These are phyloP conservation scores for Yarrowia sp. DNA, from an alignment of 805 yeast genomes.

Conservation along the genomic window DNA sequence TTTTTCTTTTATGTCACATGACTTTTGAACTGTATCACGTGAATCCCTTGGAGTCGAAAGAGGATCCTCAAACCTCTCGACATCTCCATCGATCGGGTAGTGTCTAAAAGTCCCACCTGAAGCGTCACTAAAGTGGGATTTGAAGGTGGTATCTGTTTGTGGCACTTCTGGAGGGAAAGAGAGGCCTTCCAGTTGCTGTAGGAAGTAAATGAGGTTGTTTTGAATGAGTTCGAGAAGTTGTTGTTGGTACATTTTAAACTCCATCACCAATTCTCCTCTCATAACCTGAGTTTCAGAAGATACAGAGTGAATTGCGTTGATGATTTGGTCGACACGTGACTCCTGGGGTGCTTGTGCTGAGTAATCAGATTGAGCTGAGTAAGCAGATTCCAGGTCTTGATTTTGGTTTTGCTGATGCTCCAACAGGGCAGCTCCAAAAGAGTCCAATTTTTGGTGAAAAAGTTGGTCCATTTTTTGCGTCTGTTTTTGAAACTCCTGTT, in stretches of 20 bases:
- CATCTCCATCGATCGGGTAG: not conserved
- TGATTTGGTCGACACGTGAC: conserved; percentile 1
- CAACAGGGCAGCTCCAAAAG: not conserved
- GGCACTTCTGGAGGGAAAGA: not conserved
- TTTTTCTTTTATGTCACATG: too few species aligned
- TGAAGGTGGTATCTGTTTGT: not conserved
- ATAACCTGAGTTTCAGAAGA: conserved; percentile 28
- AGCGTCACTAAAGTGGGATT: not conserved
- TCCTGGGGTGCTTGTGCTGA: not conserved
- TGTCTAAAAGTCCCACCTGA: not conserved
- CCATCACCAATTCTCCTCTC: conserved; percentile 13
- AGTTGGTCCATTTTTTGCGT: not conserved
- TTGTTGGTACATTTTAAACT: conserved; percentile 15
- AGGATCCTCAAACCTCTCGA: not conserved
- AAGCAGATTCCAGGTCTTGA: too few species aligned
- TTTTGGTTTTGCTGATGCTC: not conserved
- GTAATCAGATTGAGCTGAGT: too few species aligned
- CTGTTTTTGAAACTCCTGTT: not conserved
- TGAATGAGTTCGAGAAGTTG: conserved; percentile 3
- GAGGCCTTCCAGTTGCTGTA: not conserved
- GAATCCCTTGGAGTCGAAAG: not conserved
- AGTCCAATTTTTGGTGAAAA: conserved; percentile 3
- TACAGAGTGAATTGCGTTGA: conserved; percentile 7
- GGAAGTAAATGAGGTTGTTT: not conserved
- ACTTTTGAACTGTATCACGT: too few species aligned